phyloP scores from a whole-genome alignment of 129 eudicot species.

The Saposhnikovia divaricata region DNA sequence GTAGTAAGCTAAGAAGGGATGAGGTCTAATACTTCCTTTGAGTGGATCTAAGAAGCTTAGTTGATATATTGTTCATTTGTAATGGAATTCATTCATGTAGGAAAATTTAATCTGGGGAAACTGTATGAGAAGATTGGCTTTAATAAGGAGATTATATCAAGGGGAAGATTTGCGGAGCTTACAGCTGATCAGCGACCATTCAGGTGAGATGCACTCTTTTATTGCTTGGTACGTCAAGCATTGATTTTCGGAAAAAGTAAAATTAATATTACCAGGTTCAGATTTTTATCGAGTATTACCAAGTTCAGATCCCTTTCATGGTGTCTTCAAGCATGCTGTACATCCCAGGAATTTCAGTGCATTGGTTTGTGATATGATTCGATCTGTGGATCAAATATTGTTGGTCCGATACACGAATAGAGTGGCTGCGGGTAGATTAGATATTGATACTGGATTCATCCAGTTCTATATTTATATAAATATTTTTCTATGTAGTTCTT shows the following conservation, averaged over 20 bases:
- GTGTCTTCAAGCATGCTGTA: background rate
- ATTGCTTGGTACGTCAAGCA: background rate
- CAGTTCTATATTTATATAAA: no score
- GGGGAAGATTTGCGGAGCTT: slow-evolving; percentile 72
- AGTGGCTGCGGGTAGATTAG: no score
- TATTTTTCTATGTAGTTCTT: no score
- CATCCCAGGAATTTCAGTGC: background rate
- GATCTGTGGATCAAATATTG: no score
- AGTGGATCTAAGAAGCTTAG: no score
- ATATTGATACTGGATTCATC: no score
- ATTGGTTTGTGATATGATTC: background rate
- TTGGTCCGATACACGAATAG: no score
- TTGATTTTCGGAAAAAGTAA: no score
- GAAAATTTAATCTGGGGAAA: slow-evolving; percentile 54
- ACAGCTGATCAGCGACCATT: slow-evolving; percentile 71
- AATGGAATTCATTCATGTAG: slow-evolving; percentile 23
- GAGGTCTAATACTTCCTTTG: no score
- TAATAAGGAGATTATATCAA: slow-evolving; percentile 71
- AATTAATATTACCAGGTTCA: background rate
- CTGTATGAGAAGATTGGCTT: slow-evolving; percentile 73
- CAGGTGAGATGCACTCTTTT: slow-evolving; percentile 34
- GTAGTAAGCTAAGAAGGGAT: no score
- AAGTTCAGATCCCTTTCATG: background rate
- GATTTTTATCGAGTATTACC: background rate
- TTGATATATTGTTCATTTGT: background rate